These are phyloP conservation scores for Pichiaceae sp. DNA, from an alignment of 1,139 yeast genomes.

Conservation along the genomic window DNA sequence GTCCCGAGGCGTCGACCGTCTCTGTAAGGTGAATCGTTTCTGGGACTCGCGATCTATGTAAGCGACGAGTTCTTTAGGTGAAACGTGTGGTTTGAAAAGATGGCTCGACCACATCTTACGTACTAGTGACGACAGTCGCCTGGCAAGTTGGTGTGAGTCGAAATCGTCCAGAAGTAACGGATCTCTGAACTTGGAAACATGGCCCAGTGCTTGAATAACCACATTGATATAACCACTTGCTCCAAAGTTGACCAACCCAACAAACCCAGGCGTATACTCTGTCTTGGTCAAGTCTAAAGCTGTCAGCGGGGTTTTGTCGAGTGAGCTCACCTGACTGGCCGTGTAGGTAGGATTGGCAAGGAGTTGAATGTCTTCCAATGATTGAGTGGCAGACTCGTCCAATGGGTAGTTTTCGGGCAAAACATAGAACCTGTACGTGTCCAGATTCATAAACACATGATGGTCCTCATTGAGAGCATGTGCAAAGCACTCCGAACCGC, in stretches of 20 bases:
- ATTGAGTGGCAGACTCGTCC: conserved; percentile 17
- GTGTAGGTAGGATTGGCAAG: conserved; percentile 47
- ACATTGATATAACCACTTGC: conserved; percentile 43
- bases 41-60: conserved; percentile 34
- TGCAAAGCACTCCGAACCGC: conserved; percentile 54
- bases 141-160: conserved; percentile 17
- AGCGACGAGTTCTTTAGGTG: conserved; percentile 60
- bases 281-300: conserved; percentile 35
- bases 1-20: conserved; percentile 42
- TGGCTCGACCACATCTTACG: conserved; percentile 59
- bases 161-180: conserved; percentile 29
- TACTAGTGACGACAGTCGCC: conserved; percentile 28
- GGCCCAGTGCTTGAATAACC: conserved; percentile 48
- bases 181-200: conserved; percentile 45
- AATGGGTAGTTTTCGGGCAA: conserved; percentile 55
- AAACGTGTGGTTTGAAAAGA: conserved; percentile 51
- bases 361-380: conserved; percentile 44
- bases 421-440: conserved; percentile 38
- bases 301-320: conserved; percentile 21
- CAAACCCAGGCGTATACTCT: conserved; percentile 50
- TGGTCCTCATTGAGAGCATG: conserved; percentile 60
- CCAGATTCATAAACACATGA: conserved; percentile 53
- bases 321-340: conserved; percentile 23
- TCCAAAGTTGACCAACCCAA: conserved; percentile 53
- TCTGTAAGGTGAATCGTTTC: conserved; percentile 31